Evolutionary conservation across 192 early-diverging fungal species (phyloP).

Genomic region (Spizellomyces punctatus): DNA sequence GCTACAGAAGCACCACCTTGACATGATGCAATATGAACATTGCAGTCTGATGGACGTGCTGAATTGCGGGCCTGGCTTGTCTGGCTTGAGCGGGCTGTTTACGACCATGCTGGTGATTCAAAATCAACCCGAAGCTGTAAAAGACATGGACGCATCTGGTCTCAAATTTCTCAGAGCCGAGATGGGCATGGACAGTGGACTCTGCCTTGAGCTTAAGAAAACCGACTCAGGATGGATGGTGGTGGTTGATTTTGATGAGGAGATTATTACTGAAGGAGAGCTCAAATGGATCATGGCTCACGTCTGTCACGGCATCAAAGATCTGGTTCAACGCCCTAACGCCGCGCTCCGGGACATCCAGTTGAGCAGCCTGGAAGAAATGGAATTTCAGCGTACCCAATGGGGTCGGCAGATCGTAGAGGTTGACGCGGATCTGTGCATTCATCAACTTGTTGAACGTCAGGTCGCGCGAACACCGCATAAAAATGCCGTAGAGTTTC

Average conservation of each 20-base stretch:
- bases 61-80: neutral
- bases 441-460: slow-evolving; percentile 13
- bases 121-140: no score
- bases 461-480: slow-evolving; percentile 8
- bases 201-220: neutral
- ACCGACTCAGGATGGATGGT: neutral
- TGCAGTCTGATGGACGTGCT: slow-evolving; percentile 13
- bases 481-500: slow-evolving; percentile 15
- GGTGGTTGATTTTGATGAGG: neutral
- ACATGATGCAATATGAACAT: slow-evolving; percentile 9
- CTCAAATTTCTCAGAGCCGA: neutral
- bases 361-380: neutral
- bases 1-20: neutral
- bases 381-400: neutral
- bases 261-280: slow-evolving; percentile 4
- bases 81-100: neutral
- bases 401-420: neutral
- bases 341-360: no score
- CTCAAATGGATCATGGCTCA: neutral
- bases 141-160: no score
- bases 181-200: neutral
- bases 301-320: neutral
- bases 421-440: neutral
- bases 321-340: neutral
- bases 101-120: slow-evolving; percentile 12